Percentiles rank a stretch among this genome's conserved stretches.
Evolutionary conservation across 2,329 filamentous ascomycete species (phyloP).

Genomic region (Geoglossum cookeanum): DNA sequence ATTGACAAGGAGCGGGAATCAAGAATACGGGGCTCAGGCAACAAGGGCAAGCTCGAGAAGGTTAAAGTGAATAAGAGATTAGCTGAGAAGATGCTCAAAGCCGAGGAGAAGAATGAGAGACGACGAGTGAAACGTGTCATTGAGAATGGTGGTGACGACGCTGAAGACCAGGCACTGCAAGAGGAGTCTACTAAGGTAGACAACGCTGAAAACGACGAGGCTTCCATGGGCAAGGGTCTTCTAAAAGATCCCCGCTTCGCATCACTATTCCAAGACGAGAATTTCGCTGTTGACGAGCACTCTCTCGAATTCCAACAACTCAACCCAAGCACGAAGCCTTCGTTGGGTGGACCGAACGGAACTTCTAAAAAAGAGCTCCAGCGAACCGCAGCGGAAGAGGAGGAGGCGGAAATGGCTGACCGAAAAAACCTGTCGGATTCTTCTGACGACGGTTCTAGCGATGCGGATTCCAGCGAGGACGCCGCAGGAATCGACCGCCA

Average conservation of each 20-base stretch:
- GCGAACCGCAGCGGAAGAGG: slow-evolving; percentile 40
- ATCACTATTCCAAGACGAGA: slow-evolving; percentile 77
- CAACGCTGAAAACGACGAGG: slow-evolving; percentile 38
- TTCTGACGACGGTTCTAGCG: slow-evolving; percentile 16
- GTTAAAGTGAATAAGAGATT: slow-evolving; percentile 75
- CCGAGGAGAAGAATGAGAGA: slow-evolving; percentile 47
- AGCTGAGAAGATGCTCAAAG: slow-evolving; percentile 42
- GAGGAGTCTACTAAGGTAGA: slow-evolving; percentile 19
- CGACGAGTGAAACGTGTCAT: slow-evolving; percentile 27
- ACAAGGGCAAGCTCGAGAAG: slow-evolving; percentile 83
- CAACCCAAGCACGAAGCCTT: slow-evolving; percentile 57
- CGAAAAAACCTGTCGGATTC: slow-evolving; percentile 18
- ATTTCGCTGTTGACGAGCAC: slow-evolving; percentile 79
- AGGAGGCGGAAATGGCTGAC: slow-evolving; percentile 27
- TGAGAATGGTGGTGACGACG: slow-evolving; percentile 39
- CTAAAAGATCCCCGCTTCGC: slow-evolving; percentile 76
- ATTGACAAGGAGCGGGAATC: slow-evolving; percentile 94
- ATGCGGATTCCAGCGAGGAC: slow-evolving; percentile 10
- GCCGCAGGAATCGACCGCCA: slow-evolving; percentile 21
- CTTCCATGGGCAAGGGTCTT: slow-evolving; percentile 33
- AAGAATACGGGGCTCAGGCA: slow-evolving; percentile 67
- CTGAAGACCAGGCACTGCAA: slow-evolving; percentile 1
- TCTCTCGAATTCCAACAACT: slow-evolving; percentile 72
- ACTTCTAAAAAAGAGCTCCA: slow-evolving; percentile 21
- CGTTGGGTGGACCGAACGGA: slow-evolving; percentile 17